These are phyloP conservation scores for Mortierella sp. DNA, from an alignment of 371 early-diverging fungal genomes.

Conservation along the genomic window DNA sequence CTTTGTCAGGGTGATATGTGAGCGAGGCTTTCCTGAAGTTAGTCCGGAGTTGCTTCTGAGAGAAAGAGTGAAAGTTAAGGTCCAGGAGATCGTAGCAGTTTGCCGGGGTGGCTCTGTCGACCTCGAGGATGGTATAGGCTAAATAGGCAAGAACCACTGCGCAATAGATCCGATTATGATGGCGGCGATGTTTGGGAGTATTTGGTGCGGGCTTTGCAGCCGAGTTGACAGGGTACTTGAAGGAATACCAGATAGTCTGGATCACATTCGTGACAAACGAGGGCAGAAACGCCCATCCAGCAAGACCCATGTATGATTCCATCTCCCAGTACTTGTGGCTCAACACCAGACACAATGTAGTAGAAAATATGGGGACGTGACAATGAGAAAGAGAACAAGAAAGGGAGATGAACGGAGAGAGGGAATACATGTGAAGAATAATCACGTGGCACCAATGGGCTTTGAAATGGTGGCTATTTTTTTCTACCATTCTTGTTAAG, in stretches of 20 bases:
- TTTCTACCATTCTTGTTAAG: too few species aligned
- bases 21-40: slow-evolving; percentile 68
- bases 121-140: slow-evolving; percentile 63
- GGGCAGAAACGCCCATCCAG: slow-evolving; percentile 56
- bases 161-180: slow-evolving; percentile 60
- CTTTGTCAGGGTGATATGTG: slow-evolving; percentile 75
- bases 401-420: background rate
- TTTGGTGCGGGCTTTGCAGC: slow-evolving; percentile 49
- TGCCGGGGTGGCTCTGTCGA: slow-evolving; percentile 54
- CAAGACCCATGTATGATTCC: slow-evolving; percentile 42
- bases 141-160: slow-evolving; percentile 61
- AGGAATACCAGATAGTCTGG: slow-evolving; percentile 57
- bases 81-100: slow-evolving; percentile 62
- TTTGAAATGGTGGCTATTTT: too few species aligned
- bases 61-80: slow-evolving; percentile 51
- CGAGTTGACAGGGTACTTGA: slow-evolving; percentile 55
- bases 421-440: too few species aligned
- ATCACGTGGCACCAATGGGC: too few species aligned
- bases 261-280: slow-evolving; percentile 55
- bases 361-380: too few species aligned
- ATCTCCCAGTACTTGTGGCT: too few species aligned
- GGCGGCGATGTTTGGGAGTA: slow-evolving; percentile 50
- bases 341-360: too few species aligned
- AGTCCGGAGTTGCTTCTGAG: slow-evolving; percentile 62
- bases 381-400: slow-evolving; percentile 3